Base-by-base conservation (phyloP, 495 filamentous ascomycete species). In the Penicillium verhagenii region DNA sequence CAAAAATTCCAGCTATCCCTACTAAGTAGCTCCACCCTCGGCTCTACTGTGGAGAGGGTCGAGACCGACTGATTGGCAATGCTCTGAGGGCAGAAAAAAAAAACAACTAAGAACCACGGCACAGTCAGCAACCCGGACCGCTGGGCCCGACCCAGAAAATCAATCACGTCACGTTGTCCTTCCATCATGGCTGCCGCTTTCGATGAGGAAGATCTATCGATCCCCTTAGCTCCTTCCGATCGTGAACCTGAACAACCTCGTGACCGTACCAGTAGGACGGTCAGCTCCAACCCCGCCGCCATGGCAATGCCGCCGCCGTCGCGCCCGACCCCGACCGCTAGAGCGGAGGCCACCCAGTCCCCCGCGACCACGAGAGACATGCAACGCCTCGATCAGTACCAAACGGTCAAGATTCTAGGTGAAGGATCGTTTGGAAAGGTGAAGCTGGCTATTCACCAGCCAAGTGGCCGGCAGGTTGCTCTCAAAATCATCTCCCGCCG, bases 361-460 rank as follows among this genome's bases (percentile, higher is more conserved):
- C 76, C 73, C 28, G 74, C 76, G 20, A 76, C 72, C 43, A 77
- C 57, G 43, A 72, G 72, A 56, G 76, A 83, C 58, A 86, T 90
- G 70, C 85, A 92, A 72, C 84, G 92, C 51, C 83, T 97, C 56
- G 92, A 92, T 42, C 88, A 91, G 58, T 98, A 97, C 72, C 85
- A 87, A 56, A 87, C 96, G 50, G 77, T 96, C 54, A 89, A 86
- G 72, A 96, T 94, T 2, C 82, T 98, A 5, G 94, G 94, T 24
- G 94, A 98, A 75, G 94, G 94, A 10, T 95, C 90, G 8, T 98
- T 98, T 70, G 94, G 94, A 45, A 98, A 98, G 78, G 94, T 98
- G 65, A 97, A 97, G 78, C 83, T 97, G 57, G 94, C 94, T 2
- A 86, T 91, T 29, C 94, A 98, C 66, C 84, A 89, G 59, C 85